Percentiles rank a stretch among this genome's conserved stretches.
phyloP scores from a whole-genome alignment of 306 rosid genomes.

The Erythrophleum fordii region DNA sequence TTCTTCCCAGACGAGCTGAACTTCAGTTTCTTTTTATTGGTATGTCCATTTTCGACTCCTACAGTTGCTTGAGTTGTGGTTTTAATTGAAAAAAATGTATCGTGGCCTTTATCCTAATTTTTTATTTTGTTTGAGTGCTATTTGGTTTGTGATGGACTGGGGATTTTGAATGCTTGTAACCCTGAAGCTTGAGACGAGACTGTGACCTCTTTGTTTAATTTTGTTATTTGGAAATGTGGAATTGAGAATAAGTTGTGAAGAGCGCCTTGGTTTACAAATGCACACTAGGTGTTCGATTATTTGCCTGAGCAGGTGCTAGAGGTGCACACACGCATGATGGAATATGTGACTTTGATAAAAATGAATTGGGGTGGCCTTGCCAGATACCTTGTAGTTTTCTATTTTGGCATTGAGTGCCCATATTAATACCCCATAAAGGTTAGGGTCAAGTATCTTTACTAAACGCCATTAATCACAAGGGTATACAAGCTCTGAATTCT shows the following conservation, averaged over 20 bases:
- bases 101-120: neutral
- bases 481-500: no score
- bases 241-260: neutral
- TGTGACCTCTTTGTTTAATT: neutral
- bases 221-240: neutral
- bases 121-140: neutral
- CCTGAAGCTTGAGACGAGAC: neutral
- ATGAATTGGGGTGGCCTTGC: neutral
- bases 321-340: neutral
- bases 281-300: conserved; percentile 41
- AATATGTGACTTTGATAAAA: neutral
- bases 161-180: neutral
- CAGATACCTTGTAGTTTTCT: no score
- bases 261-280: neutral
- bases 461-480: neutral
- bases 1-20: conserved; percentile 1
- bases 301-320: conserved; percentile 7
- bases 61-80: neutral
- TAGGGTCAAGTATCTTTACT: neutral
- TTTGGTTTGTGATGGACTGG: neutral
- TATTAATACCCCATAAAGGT: no score
- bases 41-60: conserved; percentile 8
- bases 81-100: neutral
- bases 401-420: no score
- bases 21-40: conserved; percentile 27